These are phyloP conservation scores for Udeniomyces megalosporus DNA, from an alignment of 768 basidiomycete genomes.

Conservation along the genomic window DNA sequence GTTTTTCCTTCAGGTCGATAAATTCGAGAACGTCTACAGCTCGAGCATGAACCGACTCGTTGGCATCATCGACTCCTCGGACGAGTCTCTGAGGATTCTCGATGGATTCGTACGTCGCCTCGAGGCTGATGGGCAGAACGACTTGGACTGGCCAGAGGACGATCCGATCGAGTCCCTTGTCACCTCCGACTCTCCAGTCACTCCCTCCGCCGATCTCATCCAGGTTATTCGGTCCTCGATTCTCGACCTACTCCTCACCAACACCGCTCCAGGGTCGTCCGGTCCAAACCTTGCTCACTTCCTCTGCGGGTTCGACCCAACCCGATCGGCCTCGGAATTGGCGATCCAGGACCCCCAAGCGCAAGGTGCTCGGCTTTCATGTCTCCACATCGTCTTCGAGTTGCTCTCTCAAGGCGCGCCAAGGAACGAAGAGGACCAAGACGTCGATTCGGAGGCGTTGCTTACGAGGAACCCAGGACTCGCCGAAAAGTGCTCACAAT, in stretches of 20 bases:
- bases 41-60: constrained; percentile 47
- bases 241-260: constrained; percentile 64
- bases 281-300: constrained; percentile 81
- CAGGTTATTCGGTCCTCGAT: constrained; percentile 61
- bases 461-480: constrained; percentile 44
- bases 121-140: constrained; percentile 44
- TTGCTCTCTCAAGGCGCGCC: constrained; percentile 46
- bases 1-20: constrained; percentile 35
- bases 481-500: constrained; percentile 68
- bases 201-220: constrained; percentile 24
- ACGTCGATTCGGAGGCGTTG: constrained; percentile 17
- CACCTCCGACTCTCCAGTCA: constrained; percentile 3
- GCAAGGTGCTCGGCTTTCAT: constrained; percentile 34
- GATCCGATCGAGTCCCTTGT: constrained; percentile 22
- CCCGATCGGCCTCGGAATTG: constrained; percentile 39
- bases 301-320: constrained; percentile 52
- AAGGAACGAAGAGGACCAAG: background rate
- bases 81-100: constrained; percentile 69
- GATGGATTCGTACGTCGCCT: constrained; percentile 59
- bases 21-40: constrained; percentile 28
- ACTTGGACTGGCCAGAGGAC: constrained; percentile 43
- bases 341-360: constrained; percentile 35
- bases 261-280: constrained; percentile 43
- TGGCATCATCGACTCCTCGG: constrained; percentile 60
- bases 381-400: constrained; percentile 65